Percentiles rank a stretch among this genome's conserved stretches.
Evolutionary conservation across 768 basidiomycete species (phyloP).

Genomic region (Lentinula detonsa): DNA sequence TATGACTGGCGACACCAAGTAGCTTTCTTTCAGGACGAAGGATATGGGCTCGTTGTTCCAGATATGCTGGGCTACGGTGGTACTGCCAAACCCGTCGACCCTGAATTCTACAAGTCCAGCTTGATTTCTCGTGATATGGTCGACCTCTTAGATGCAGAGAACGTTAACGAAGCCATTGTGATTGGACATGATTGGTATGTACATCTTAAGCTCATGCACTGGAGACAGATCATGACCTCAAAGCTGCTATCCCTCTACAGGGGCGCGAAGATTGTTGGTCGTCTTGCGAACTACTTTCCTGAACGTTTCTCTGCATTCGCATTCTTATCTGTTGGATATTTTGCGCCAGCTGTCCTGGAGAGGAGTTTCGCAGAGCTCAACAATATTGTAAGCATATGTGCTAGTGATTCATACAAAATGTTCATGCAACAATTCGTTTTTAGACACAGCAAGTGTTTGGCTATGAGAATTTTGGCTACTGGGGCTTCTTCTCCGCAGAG

Average conservation of each 20-base stretch:
- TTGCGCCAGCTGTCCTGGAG: conserved; percentile 15
- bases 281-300: conserved; percentile 32
- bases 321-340: conserved; percentile 29
- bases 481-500: conserved; percentile 27
- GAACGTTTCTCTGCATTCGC: conserved; percentile 34
- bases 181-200: conserved; percentile 35
- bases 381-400: conserved; percentile 13
- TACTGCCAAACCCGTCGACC: conserved; percentile 18
- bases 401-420: background rate
- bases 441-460: conserved; percentile 15
- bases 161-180: conserved; percentile 22
- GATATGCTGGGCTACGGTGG: conserved; percentile 42
- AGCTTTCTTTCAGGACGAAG: conserved; percentile 16
- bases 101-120: conserved; percentile 19
- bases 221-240: background rate
- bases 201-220: too few relatives aligned
- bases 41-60: conserved; percentile 38
- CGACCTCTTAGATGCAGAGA: conserved; percentile 32
- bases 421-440: background rate
- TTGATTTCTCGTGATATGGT: conserved; percentile 25
- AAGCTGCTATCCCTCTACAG: conserved; percentile 14
- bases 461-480: conserved; percentile 36
- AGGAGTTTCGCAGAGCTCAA: conserved; percentile 18
- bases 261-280: conserved; percentile 27
- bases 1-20: conserved; percentile 38